Evolutionary conservation across 495 filamentous ascomycete genomes (phyloP), one percentile per base, ranked within the genome.

Genomic region (Penicillium fimorum): DNA sequence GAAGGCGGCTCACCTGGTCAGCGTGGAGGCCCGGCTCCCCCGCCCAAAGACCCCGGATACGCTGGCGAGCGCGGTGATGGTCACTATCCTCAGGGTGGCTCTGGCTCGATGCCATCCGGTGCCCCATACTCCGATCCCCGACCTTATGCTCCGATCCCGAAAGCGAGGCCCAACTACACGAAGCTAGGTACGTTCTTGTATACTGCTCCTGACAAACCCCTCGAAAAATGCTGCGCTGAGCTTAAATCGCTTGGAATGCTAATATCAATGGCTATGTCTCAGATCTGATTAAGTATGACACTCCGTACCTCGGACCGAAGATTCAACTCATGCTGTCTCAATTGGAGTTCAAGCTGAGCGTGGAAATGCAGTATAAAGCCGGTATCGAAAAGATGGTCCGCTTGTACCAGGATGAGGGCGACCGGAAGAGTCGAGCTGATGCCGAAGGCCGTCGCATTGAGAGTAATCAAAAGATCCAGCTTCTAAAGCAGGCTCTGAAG

Each of bases 281-380:
- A 97, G 94, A 98, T 78, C 80, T 99, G 52, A 97, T 99, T 76
- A 99, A 97, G 84, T 96, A 91, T 76, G 95, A 99, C 70, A 97
- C 93, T 20, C 86, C 86, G 20, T 91, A 96, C 69, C 87, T 99
- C 50, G 94, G 94, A 27, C 95, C 95, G 33, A 91, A 95, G 55
- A 99, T 99, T 67, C 95, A 97, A 76, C 87, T 97, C 60, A 99
- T 99, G 94, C 78, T 99, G 66, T 96, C 94, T 17, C 94, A 99
- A 71, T 84, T 99, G 56, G 92, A 97, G 74, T 99, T 99, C 75
- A 99, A 99, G 75, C 78, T 97, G 45, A 97, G 93, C 64, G 95
- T 99, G 37, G 94, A 99, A 75, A 96, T 97, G 67, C 94, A 99
- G 73, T 99, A 99, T 75, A 94, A 97, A 63, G 95, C 95, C 58